Base-by-base conservation (phyloP, 2,329 filamentous ascomycete genomes). In the Pseudocercospora eumusae region DNA sequence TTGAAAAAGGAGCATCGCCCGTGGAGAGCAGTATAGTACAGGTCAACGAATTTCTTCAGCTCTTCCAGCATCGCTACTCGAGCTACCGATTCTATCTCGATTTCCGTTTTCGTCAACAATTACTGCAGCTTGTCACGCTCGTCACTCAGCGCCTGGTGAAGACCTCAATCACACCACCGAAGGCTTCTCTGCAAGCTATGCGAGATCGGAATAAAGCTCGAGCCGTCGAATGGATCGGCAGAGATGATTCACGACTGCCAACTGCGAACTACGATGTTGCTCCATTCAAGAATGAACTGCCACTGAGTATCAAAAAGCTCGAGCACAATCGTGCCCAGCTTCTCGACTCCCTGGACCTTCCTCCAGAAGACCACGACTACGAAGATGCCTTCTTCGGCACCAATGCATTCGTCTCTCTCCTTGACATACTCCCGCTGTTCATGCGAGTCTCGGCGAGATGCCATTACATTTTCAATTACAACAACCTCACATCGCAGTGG, bases 371-470 rank as follows among this genome's bases (percentile, higher is more conserved):
- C 49, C 66, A 68, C 0, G 62, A 53, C 3, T 63, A 66, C 42
- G 63, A 70, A 6, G 69, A 70, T 25, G 65, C 64, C 13, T 69
- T 76, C 55, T 76, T 77, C 56, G 76, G 77, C 31, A 77, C 76
- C 1, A 67, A 71, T 7, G 60, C 49, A 3, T 67, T 60, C 42
- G 74, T 69, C 59, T 76, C 71, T 2, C 67, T 81, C 8, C 68
- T 77, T 0, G 77, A 79, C 52, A 71, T 83, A 5, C 71, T 83
- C 2, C 76, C 80, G 1, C 71, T 79, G 4, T 84, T 85, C 69
- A 76, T 84, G 66, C 71, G 75, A 27, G 72, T 85, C 1, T 82
- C 81, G 18, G 74, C 76, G 2, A 69, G 75, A 6, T 74, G 79
- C 13, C 68, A 68, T 6, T 62, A 47, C n/a, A 63, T 69, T 47